These are phyloP conservation scores for Irineochytrium annulatum DNA, from an alignment of 192 early-diverging fungal genomes.

Conservation along the genomic window DNA sequence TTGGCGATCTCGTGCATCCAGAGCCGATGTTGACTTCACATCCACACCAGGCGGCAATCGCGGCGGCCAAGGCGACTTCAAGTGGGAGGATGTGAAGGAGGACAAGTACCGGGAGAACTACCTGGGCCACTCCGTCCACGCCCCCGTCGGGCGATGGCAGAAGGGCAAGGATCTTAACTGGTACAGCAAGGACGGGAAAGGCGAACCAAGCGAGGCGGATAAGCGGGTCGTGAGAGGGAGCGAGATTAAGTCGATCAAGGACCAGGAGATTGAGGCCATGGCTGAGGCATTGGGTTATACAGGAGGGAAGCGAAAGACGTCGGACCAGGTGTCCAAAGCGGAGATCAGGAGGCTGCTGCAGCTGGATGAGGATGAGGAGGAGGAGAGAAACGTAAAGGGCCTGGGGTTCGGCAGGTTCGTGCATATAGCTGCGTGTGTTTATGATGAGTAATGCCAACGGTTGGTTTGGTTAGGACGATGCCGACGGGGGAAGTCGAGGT, in stretches of 20 bases:
- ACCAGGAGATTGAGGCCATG: slow-evolving; percentile 36
- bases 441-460: not conserved
- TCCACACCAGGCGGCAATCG: slow-evolving; percentile 37
- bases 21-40: too few species aligned
- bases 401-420: slow-evolving; percentile 39
- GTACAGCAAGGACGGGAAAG: slow-evolving; percentile 63
- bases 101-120: slow-evolving; percentile 81
- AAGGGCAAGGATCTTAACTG: slow-evolving; percentile 51
- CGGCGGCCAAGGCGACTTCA: slow-evolving; percentile 41
- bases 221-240: slow-evolving; percentile 7
- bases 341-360: slow-evolving; percentile 36
- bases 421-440: not conserved
- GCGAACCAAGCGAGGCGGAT: slow-evolving; percentile 21
- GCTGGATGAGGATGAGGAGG: slow-evolving; percentile 10
- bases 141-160: slow-evolving; percentile 78
- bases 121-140: slow-evolving; percentile 74
- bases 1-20: too few species aligned
- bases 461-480: slow-evolving; percentile 11
- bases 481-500: slow-evolving; percentile 9
- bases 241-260: slow-evolving; percentile 30
- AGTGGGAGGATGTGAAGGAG: slow-evolving; percentile 37
- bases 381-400: slow-evolving; percentile 18
- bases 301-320: slow-evolving; percentile 6
- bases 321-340: slow-evolving; percentile 10
- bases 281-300: slow-evolving; percentile 36